Base-by-base conservation (phyloP, 495 filamentous ascomycete species). In the Tirmania nivea region DNA sequence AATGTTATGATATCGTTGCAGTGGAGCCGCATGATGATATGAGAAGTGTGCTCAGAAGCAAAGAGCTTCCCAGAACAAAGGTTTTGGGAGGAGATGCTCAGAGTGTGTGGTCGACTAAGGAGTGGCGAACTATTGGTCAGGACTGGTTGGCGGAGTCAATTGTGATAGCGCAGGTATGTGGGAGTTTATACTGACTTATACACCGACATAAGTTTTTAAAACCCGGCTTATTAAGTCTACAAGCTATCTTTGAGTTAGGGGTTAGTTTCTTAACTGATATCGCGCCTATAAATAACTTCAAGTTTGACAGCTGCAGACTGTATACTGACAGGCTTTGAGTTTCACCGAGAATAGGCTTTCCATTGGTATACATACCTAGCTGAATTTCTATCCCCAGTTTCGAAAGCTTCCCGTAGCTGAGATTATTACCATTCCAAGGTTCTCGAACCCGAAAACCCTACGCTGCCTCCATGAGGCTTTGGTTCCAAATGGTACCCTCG, bases 21-120 rank as follows among this genome's bases (percentile, higher is more conserved):
- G 69, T 81, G 21, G 78, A 82, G 59, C 80, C 79, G 8, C 77
- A 79, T 59, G 66, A 61, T 17, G 70, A 62, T 1, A 83, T 83
- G 79, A 65, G 77, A 16, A 66, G 64, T 31, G 69, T 73, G 57
- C 67, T 82, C 42, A 70, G 61, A 20, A 63, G 63, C 50, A 83
- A 82, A 63, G 35, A 64, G 11, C 25, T 31, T 31, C 25, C 25
- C 25, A 31, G 25, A 31, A 31, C 25, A 31, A 31, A 31, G 7
- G 2, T 31, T 7, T 31, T 31, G 25, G 2, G 25, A 31, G 25
- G 25, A 31, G 25, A 31, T 31, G 25, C 7, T 31, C 25, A 31
- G 25, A 31, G 25, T 31, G 25, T 31, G 25, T 31, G 25, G 25
- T 31, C 25, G 25, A 31, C 25, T 31, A 7, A 7, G 25, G 25